Evolutionary conservation across 1,284 basidiomycete species (phyloP), one percentile per base, ranked within the genome.

Genomic region (Acaromyces ingoldii): DNA sequence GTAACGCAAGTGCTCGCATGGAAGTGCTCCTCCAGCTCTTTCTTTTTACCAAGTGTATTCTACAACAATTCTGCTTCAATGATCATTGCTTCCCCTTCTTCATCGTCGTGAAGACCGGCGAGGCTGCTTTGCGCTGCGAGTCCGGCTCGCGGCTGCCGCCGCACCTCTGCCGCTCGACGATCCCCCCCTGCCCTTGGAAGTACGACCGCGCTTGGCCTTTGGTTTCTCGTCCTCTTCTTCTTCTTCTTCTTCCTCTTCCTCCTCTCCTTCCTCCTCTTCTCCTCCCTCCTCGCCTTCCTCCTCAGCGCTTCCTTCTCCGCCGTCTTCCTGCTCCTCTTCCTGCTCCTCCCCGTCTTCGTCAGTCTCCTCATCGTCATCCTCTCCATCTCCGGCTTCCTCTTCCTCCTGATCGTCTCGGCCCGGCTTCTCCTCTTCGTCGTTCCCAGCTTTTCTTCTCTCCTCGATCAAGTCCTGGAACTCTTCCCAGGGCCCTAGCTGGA

Each of bases 381-480:
- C 33, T 7, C 22, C 48, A 25, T n/a, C 26, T 15, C 22, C 48
- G 17, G 4, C 34, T 13, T 7, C 37, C 10, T 31, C 44, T n/a
- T 39, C 48, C 26, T 42, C 48, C 24, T 36, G 28, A 22, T 42
- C 48, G 21, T 22, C 36, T 38, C 2, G 37, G 31, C 21, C 37
- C 6, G 9, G 7, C 36, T 38, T n/a, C n/a, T 5, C 9, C 36
- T 38, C 31, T 10, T 34, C 31, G 31, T 17, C 17, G 31, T 17
- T 34, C 10, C 10, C 36, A 19, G 9, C 21, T 9, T 38, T 9
- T 22, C 19, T n/a, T 22, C 7, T 6, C 21, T 5, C 36, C 6
- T n/a, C 48, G 6, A 49, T 38, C 9, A 49, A 24, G 6, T 49
- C 37, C n/a, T 49, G 31, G 15, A 26, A 49, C 2, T 49, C 48